Base-by-base conservation (phyloP, 306 rosid genomes). In the Trifolium repens region DNA sequence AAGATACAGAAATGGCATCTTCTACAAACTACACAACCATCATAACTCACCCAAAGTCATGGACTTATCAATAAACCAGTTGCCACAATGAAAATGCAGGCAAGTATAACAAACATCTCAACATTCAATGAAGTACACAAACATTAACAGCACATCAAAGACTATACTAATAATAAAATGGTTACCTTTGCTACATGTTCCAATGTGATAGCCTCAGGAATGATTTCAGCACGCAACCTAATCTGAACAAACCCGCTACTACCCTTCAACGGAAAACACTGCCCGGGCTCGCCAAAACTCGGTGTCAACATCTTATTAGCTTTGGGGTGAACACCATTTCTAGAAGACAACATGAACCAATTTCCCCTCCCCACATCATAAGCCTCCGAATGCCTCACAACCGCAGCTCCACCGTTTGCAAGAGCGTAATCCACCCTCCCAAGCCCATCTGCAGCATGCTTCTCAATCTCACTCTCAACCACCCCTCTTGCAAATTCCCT, bases 231-330 rank as follows among this genome's bases (percentile, higher is more conserved):
- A 11, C 98, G 88, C 78, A 96, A 80, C 88, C 61, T 90, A 81
- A 96, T 92, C 81, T 88, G 91, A 32, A 90, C 92, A 86, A 89
- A 96, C 24, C 99, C 99, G 44, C 69, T 77, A 59, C 78, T 88
- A 37, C 94, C 99, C 74, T 84, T 91, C 93, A 96, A 76, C 1
- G 98, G 85, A 72, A 96, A 96, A 80, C 99, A 96, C 77, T 90
- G 94, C 27, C 98, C 99, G 0, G 99, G 98, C 80, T 96, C 98
- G 7, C 99, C 99, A 70, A 96, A 92, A 82, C 99, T 96, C 1
- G 99, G 99, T 17, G 67, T 88, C 80, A 96, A 75, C 99, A 96
- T 88, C 88, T 82, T 92, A 15, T 83, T 83, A 0, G 99, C 96
- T 46, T 82, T 82, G 27, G 71, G 71, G 46, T 82, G 91, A 43